These are phyloP conservation scores for Trichoderma lentiforme DNA, from an alignment of 2,329 filamentous ascomycete genomes.

Conservation along the genomic window DNA sequence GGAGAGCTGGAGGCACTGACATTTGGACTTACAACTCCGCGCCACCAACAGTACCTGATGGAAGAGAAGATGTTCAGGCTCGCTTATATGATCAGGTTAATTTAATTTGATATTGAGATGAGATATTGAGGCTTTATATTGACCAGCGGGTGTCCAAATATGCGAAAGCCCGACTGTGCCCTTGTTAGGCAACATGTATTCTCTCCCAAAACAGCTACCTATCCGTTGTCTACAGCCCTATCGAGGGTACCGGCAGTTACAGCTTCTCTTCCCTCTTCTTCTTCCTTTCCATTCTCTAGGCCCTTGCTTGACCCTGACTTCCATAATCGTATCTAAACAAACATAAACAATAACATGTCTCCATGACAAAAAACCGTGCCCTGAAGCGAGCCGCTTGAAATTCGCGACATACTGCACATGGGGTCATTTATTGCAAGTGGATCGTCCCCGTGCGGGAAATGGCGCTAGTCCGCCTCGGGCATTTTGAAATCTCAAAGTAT, in stretches of 20 bases:
- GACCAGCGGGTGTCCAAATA: not conserved
- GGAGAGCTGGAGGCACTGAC: not conserved
- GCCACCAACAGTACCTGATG: not conserved
- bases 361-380: not conserved
- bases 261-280: not conserved
- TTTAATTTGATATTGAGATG: not conserved
- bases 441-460: not conserved
- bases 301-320: not conserved
- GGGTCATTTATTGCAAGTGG: constrained; percentile 6
- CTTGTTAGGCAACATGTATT: too few species aligned
- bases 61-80: not conserved
- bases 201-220: not conserved
- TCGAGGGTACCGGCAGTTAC: not conserved
- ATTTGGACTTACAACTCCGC: not conserved
- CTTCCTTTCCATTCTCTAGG: not conserved
- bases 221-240: not conserved
- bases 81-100: not conserved
- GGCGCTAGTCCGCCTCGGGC: not conserved
- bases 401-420: not conserved
- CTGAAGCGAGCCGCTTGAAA: not conserved
- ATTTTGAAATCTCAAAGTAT: not conserved
- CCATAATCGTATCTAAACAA: not conserved
- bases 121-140: not conserved
- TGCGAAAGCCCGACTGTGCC: not conserved
- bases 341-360: not conserved